Percentiles rank a stretch among this genome's conserved stretches.
Conservation (phyloP, 495 filamentous ascomycete species). For the Xylaria telfairii region DNA sequence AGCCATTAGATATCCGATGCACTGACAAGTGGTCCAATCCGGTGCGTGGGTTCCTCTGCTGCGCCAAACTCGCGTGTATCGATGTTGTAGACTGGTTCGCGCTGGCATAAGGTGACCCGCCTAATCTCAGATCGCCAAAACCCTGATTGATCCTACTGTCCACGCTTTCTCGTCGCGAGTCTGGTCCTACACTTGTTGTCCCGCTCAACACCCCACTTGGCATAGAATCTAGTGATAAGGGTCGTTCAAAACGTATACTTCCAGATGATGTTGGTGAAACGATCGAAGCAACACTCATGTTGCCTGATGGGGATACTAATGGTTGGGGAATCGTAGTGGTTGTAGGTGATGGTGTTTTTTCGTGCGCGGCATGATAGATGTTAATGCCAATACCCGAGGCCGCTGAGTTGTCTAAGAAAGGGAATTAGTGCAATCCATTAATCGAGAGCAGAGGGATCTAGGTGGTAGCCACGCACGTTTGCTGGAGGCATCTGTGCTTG, state of each 20-base stretch:
- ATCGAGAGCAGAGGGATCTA: constrained; percentile 6
- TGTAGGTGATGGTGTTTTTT: constrained; percentile 61
- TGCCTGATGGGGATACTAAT: constrained; percentile 52
- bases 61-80: constrained; percentile 60
- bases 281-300: constrained; percentile 64
- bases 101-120: constrained; percentile 71
- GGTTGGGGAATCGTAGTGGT: constrained; percentile 50
- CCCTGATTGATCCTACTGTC: constrained; percentile 76
- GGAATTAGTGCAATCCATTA: constrained; percentile 18
- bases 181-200: constrained; percentile 31
- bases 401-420: constrained; percentile 54
- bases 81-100: constrained; percentile 80
- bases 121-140: constrained; percentile 72
- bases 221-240: constrained; percentile 52
- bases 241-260: constrained; percentile 51
- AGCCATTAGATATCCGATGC: constrained; percentile 68
- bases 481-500: constrained; percentile 59
- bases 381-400: constrained; percentile 52
- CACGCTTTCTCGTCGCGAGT: constrained; percentile 77
- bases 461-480: constrained; percentile 52
- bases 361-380: constrained; percentile 52
- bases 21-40: constrained; percentile 47
- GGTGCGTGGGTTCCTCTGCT: constrained; percentile 58
- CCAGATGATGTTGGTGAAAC: constrained; percentile 58
- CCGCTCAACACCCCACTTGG: constrained; percentile 27